Percentiles rank a stretch among this genome's conserved stretches.
Conservation (phyloP, 2,329 filamentous ascomycete species). For the Drechslerella dactyloides region DNA sequence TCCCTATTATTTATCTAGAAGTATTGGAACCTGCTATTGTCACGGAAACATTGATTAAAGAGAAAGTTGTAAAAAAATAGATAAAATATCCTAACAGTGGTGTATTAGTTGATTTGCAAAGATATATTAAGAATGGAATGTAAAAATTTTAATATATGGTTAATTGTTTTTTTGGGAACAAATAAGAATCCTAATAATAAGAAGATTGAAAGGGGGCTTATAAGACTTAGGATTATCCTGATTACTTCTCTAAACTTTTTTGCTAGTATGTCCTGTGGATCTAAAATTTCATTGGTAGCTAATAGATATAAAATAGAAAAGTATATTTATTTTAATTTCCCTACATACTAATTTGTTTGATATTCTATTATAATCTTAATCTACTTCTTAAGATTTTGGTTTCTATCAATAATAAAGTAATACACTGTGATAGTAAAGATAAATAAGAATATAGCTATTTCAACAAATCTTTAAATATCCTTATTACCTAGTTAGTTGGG, state of each 20-base stretch:
- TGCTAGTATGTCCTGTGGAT: not conserved
- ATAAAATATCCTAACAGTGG: not conserved
- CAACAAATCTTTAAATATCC: not conserved
- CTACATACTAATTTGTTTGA: not conserved
- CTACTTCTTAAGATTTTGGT: not conserved
- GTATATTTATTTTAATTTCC: not conserved
- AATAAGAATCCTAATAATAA: not conserved
- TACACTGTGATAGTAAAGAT: not conserved
- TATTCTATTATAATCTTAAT: not conserved
- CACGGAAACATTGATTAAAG: too few relatives aligned
- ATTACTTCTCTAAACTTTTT: not conserved
- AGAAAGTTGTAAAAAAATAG: conserved; percentile 1
- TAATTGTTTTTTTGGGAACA: not conserved
- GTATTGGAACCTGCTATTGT: not conserved
- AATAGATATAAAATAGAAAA: not conserved
- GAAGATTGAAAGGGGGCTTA: not conserved
- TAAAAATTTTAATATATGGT: not conserved
- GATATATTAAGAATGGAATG: not conserved
- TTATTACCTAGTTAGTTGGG: not conserved
- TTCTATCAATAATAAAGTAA: not conserved
- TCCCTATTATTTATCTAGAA: not conserved
- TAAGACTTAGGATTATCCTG: not conserved
- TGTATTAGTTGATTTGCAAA: not conserved
- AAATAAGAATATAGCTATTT: not conserved
- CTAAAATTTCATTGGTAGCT: not conserved